Percentiles rank a stretch among this genome's conserved stretches.
These are phyloP conservation scores for Meira nashicola DNA, from an alignment of 1,284 basidiomycete genomes.

Conservation along the genomic window DNA sequence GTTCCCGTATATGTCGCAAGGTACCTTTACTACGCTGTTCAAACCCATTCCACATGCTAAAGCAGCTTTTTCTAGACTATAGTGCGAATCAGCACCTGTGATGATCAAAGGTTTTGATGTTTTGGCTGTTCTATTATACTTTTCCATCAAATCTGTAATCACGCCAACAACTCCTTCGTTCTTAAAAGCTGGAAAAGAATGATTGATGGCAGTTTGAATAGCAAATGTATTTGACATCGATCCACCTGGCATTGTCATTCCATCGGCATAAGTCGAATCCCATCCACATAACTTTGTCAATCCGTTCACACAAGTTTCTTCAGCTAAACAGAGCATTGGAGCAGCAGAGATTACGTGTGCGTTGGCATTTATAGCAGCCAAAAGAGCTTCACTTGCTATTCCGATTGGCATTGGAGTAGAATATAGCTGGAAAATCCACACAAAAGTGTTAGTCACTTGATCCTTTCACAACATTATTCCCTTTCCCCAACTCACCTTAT, in stretches of 20 bases:
- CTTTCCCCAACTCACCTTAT: conserved; percentile 21
- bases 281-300: conserved; percentile 37
- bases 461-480: background rate
- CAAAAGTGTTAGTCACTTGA: background rate
- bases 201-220: conserved; percentile 53
- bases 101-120: conserved; percentile 49
- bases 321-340: conserved; percentile 52
- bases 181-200: conserved; percentile 50
- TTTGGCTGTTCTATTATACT: conserved; percentile 14
- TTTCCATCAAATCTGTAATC: conserved; percentile 19
- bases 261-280: conserved; percentile 23
- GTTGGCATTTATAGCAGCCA: conserved; percentile 54
- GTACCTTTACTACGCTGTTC: conserved; percentile 49
- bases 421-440: conserved; percentile 47
- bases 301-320: conserved; percentile 38
- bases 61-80: conserved; percentile 54
- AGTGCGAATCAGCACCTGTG: conserved; percentile 54
- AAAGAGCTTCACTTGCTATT: conserved; percentile 53
- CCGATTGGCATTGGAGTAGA: conserved; percentile 53
- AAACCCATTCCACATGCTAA: conserved; percentile 54
- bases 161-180: conserved; percentile 44
- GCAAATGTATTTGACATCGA: conserved; percentile 54
- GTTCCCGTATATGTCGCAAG: conserved; percentile 38
- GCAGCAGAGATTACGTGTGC: conserved; percentile 55
- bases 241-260: conserved; percentile 53